Percentiles rank a stretch among this genome's conserved stretches.
Conservation (phyloP, 805 yeast genomes). For the Candida lessepsii region DNA sequence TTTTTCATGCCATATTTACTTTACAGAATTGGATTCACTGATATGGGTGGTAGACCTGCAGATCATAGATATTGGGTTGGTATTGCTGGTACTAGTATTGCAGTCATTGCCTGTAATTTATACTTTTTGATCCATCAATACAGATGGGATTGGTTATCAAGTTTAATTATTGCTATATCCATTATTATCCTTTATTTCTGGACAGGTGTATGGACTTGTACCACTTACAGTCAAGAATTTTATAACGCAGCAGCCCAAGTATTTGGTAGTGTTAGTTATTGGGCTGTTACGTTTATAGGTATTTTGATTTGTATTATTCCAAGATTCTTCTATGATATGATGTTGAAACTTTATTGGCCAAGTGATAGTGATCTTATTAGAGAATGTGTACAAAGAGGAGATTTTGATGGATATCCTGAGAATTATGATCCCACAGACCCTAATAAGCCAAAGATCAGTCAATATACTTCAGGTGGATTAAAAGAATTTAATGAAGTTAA, state of each 20-base stretch:
- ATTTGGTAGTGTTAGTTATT: slow-evolving; percentile 59
- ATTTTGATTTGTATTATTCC: slow-evolving; percentile 64
- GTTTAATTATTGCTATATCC: slow-evolving; percentile 55
- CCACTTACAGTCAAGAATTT: slow-evolving; percentile 50
- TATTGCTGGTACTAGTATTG: slow-evolving; percentile 60
- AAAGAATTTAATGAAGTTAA: slow-evolving; percentile 19
- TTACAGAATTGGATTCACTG: slow-evolving; percentile 29
- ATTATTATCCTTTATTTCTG: slow-evolving; percentile 63
- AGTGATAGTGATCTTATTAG: slow-evolving; percentile 71
- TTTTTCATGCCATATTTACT: slow-evolving; percentile 71
- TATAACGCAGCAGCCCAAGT: slow-evolving; percentile 65
- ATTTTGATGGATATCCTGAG: slow-evolving; percentile 61
- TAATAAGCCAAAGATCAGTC: slow-evolving; percentile 51
- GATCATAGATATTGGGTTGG: slow-evolving; percentile 79
- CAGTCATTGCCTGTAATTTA: slow-evolving; percentile 64
- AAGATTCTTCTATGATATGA: slow-evolving; percentile 59
- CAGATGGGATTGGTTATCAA: slow-evolving; percentile 80
- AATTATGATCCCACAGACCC: slow-evolving; percentile 84
- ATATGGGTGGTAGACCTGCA: slow-evolving; percentile 51
- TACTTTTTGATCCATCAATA: slow-evolving; percentile 66
- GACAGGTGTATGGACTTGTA: slow-evolving; percentile 79
- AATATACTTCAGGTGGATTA: slow-evolving; percentile 28
- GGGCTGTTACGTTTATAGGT: slow-evolving; percentile 72
- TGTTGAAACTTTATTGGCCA: slow-evolving; percentile 54
- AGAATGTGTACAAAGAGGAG: slow-evolving; percentile 67